These are phyloP conservation scores for Macadamia tetraphylla DNA, from an alignment of 164 flowering plant genomes.

Conservation along the genomic window DNA sequence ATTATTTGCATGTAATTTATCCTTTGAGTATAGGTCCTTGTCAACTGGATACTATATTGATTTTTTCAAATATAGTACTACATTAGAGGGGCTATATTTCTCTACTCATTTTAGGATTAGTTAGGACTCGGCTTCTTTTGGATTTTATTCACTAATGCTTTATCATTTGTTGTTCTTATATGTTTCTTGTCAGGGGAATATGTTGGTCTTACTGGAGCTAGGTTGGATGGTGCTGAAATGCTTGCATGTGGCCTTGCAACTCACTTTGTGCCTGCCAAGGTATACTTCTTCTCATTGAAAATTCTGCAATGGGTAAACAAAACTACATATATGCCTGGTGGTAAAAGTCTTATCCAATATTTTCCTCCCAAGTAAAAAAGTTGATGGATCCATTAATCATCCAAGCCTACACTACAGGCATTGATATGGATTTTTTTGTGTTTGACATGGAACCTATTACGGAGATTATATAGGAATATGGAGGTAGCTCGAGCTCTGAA, in stretches of 20 bases:
- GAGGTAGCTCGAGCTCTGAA: no score
- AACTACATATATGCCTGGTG: not conserved
- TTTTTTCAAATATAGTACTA: no score
- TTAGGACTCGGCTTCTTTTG: no score
- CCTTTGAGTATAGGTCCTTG: no score
- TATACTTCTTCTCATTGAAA: slow-evolving; percentile 21
- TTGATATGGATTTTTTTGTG: no score
- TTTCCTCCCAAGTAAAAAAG: not conserved
- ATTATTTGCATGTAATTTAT: no score
- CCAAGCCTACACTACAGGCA: not conserved
- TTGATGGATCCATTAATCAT: not conserved
- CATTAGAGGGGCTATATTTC: no score
- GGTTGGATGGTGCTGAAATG: slow-evolving; percentile 94
- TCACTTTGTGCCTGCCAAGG: slow-evolving; percentile 72
- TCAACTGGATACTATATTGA: no score
- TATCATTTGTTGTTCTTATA: not conserved
- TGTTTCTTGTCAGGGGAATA: slow-evolving; percentile 64
- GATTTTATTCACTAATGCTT: not conserved
- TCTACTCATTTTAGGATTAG: no score
- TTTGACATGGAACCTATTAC: no score
- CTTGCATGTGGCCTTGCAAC: slow-evolving; percentile 96
- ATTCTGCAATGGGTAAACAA: not conserved
- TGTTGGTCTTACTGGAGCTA: slow-evolving; percentile 87
- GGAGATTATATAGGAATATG: no score
- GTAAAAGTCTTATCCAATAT: not conserved